Evolutionary conservation across 192 early-diverging fungal species (phyloP).

Genomic region (Backusella luteola): DNA sequence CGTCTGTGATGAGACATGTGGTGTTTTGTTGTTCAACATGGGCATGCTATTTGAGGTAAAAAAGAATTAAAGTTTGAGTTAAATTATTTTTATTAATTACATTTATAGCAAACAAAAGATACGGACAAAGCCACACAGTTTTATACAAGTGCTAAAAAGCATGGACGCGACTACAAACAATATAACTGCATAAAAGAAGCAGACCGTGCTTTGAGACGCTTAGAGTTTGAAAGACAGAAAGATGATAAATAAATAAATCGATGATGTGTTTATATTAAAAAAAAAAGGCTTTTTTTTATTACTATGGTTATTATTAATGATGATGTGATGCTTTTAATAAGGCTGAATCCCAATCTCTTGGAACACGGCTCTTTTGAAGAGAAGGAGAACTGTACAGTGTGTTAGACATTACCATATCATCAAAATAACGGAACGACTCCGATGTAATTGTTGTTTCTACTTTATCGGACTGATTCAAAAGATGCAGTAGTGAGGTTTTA

Average conservation of each 20-base stretch:
- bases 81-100: neutral
- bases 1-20: slow-evolving; percentile 52
- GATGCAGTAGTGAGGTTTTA: slow-evolving; percentile 1
- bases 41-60: slow-evolving; percentile 60
- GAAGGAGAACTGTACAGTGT: neutral
- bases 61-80: neutral
- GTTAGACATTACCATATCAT: slow-evolving; percentile 6
- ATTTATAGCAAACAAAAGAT: slow-evolving; percentile 42
- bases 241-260: slow-evolving; percentile 7
- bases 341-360: neutral
- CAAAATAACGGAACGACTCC: slow-evolving; percentile 1
- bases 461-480: slow-evolving; percentile 12
- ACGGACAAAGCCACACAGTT: slow-evolving; percentile 37
- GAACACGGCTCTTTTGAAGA: neutral
- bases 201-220: slow-evolving; percentile 37
- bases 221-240: slow-evolving; percentile 27
- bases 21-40: slow-evolving; percentile 53
- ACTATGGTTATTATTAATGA: neutral
- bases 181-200: slow-evolving; percentile 40
- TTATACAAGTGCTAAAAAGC: slow-evolving; percentile 41
- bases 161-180: slow-evolving; percentile 40
- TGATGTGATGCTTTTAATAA: neutral
- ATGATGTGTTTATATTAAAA: neutral
- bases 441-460: slow-evolving; percentile 15
- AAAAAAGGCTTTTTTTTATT: neutral